Conservation (phyloP, 208 protist genomes). For the Trypanosoma grayi region DNA sequence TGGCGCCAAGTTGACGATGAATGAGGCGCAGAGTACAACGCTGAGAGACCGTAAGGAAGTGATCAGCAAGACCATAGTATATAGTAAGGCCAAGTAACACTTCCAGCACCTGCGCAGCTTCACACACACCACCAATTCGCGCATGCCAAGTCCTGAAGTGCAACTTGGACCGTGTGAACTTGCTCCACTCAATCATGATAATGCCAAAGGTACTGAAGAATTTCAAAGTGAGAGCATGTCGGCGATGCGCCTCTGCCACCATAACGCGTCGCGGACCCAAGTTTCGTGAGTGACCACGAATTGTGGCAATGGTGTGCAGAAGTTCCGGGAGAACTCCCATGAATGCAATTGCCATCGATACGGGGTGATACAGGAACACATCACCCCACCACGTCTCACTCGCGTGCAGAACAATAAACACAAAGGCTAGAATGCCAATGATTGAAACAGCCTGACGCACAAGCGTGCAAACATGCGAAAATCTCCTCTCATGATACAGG, state of each 20-base stretch:
- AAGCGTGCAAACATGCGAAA: neutral
- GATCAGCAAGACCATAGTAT: conserved; percentile 3
- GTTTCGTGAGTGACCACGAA: conserved; percentile 10
- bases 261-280: conserved; percentile 15
- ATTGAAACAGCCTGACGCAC: conserved; percentile 10
- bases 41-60: neutral
- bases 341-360: conserved; percentile 45
- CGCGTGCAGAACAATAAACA: conserved; percentile 1
- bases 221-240: conserved; percentile 40
- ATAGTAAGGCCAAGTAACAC: conserved; percentile 17
- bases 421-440: neutral
- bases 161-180: conserved; percentile 31
- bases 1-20: conserved; percentile 11
- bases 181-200: conserved; percentile 51
- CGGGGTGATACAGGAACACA: conserved; percentile 55
- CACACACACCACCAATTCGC: conserved; percentile 29
- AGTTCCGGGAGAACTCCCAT: conserved; percentile 51
- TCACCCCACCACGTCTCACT: conserved; percentile 5
- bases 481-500: too few species aligned
- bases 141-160: conserved; percentile 52
- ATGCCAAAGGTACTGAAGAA: conserved; percentile 36
- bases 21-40: neutral
- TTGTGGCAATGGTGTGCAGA: conserved; percentile 25
- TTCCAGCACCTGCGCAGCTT: conserved; percentile 21
- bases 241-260: conserved; percentile 35